These are phyloP conservation scores for Hura crepitans DNA, from an alignment of 441 rosid species.

Conservation along the genomic window DNA sequence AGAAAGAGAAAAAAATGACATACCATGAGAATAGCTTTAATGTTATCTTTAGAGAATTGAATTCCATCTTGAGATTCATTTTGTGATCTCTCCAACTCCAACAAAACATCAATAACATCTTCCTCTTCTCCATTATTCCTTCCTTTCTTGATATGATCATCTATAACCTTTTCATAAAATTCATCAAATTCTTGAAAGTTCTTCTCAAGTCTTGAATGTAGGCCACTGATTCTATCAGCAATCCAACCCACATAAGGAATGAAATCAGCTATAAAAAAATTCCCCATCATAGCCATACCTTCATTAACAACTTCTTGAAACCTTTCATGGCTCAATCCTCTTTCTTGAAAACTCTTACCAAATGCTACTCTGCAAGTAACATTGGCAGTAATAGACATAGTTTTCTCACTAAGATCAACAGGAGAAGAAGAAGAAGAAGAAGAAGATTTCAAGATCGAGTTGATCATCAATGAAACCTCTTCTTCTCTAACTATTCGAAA, in stretches of 20 bases:
- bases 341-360: too few relatives aligned
- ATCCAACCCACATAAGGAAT: background rate
- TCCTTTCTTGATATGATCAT: constrained; percentile 4
- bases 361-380: too few relatives aligned
- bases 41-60: background rate
- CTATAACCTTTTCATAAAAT: constrained; percentile 2
- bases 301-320: too few relatives aligned
- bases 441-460: background rate
- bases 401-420: constrained; percentile 9
- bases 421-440: background rate
- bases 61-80: background rate
- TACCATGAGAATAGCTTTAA: constrained; percentile 13
- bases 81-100: background rate
- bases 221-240: constrained; percentile 21
- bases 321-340: too few relatives aligned
- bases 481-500: background rate
- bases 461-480: background rate
- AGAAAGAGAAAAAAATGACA: too few relatives aligned
- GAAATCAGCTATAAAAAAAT: too few relatives aligned
- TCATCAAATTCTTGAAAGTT: constrained; percentile 6
- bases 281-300: too few relatives aligned
- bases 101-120: constrained; percentile 5
- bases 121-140: background rate
- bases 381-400: background rate
- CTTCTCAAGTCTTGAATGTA: background rate